Evolutionary conservation across 2,329 filamentous ascomycete species (phyloP), one percentile per base, ranked within the genome.

Genomic region (Dichotomopilus funicola): DNA sequence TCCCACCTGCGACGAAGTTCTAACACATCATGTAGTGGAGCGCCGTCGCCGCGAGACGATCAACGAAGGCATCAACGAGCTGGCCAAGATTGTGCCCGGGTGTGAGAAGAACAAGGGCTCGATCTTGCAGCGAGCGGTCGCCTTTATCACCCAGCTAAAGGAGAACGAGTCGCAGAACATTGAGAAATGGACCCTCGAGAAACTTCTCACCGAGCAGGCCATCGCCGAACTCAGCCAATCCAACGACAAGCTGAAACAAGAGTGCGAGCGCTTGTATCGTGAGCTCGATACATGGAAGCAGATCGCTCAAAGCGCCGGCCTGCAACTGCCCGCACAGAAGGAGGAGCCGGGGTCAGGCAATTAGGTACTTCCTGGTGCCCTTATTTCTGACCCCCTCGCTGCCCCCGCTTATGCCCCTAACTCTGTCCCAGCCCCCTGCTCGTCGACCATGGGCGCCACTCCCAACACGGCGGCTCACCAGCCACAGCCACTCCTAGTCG

Each of bases 61-160:
- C 70, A 99, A 99, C 63, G 94, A 99, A 73, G 94, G 94, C 49
- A 99, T 99, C 65, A 97, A 96, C 67, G 94, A 97, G 72, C 82
- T 99, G 35, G 89, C 92, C 63, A 97, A 96, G 75, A 95, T 99
- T 62, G 94, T 99, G 0, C 94, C 94, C 0, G 91, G 91, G 11
- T 96, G 92, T 66, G 94, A 99, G 73, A 99, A 97, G 79, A 97
- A 99, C 77, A 99, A 99, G 73, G 94, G 94, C 0, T 95, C 91
- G 2, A 97, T 99, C 61, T 77, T 99, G 40, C 89, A 95, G 68
- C 89, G 92, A 37, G 91, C 94, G 0, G 92, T 96, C 8, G 86
- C 90, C 61, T 97, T 96, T 75, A 97, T 99, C 68, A 88, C 85
- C 9, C 91, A 96, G 67, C 81, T 99, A 41, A 95, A 94, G 70